Percentiles rank a stretch among this genome's conserved stretches.
Evolutionary conservation across 768 basidiomycete genomes (phyloP).

Genomic region (Kwoniella sp.): DNA sequence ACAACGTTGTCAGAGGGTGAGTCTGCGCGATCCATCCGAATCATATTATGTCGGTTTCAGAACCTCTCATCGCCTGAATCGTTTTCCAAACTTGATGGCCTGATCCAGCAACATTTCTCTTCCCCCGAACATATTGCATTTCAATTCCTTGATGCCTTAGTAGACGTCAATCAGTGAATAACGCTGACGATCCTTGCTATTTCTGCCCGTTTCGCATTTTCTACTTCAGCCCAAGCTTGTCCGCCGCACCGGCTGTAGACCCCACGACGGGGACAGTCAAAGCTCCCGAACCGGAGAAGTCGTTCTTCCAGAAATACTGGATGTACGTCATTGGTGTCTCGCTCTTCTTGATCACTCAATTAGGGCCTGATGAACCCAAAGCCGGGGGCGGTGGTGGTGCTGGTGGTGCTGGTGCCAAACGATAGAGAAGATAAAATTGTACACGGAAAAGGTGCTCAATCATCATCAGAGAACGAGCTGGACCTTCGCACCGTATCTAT

Average conservation of each 20-base stretch:
- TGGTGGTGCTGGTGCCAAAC: neutral
- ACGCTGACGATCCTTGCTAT: neutral
- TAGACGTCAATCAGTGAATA: too few relatives aligned
- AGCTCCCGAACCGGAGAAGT: conserved; percentile 66
- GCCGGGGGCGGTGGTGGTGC: neutral
- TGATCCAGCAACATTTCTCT: too few relatives aligned
- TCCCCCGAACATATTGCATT: too few relatives aligned
- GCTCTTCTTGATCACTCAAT: conserved; percentile 56
- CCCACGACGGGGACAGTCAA: conserved; percentile 31
- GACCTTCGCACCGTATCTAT: too few relatives aligned
- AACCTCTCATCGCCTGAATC: too few relatives aligned
- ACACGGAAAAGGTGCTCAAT: too few relatives aligned
- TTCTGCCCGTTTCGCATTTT: neutral
- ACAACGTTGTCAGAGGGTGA: neutral
- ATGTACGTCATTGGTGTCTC: conserved; percentile 70
- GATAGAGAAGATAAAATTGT: too few relatives aligned
- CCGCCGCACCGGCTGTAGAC: conserved; percentile 35
- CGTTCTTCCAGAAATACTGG: conserved; percentile 89
- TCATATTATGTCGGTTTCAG: too few relatives aligned
- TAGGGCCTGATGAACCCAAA: conserved; percentile 33
- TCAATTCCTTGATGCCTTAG: too few relatives aligned
- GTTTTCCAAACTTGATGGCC: too few relatives aligned
- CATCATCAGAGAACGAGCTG: too few relatives aligned
- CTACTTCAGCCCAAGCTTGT: conserved; percentile 18
- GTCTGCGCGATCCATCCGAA: neutral